Evolutionary conservation across 2,329 filamentous ascomycete genomes (phyloP).

Genomic region (Aureobasidium sp.): DNA sequence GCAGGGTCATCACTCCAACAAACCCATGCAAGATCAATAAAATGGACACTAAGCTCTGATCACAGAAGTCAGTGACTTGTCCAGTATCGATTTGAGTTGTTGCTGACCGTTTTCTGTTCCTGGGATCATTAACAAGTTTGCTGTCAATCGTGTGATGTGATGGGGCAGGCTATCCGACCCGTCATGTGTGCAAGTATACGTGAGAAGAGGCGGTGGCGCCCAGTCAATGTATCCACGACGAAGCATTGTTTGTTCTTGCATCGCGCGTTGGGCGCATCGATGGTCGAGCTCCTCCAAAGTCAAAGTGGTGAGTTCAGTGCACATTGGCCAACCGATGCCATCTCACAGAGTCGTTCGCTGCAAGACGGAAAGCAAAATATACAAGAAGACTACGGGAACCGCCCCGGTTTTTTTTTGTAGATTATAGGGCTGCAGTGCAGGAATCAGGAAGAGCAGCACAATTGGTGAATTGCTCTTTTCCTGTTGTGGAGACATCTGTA

Average conservation of each 20-base stretch:
- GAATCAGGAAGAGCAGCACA: background rate
- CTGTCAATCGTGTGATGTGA: background rate
- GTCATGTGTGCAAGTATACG: background rate
- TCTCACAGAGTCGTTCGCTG: background rate
- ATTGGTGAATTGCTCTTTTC: background rate
- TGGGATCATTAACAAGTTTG: background rate
- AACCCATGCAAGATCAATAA: background rate
- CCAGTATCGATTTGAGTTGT: background rate
- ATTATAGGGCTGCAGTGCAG: slow-evolving; percentile 7
- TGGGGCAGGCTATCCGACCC: background rate
- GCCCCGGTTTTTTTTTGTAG: background rate
- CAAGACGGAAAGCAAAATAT: background rate
- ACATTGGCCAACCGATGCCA: background rate
- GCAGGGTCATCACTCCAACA: slow-evolving; percentile 2
- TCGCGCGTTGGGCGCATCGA: background rate
- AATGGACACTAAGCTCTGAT: too few species aligned
- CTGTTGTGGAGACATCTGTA: background rate
- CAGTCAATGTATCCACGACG: background rate
- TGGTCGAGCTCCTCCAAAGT: background rate
- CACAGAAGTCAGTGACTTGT: background rate
- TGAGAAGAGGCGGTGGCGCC: background rate
- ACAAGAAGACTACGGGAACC: background rate
- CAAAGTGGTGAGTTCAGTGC: background rate
- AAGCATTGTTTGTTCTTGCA: background rate
- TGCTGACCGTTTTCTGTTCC: background rate